Base-by-base conservation (phyloP, 129 eudicot genomes). In the Cynara cardunculus region DNA sequence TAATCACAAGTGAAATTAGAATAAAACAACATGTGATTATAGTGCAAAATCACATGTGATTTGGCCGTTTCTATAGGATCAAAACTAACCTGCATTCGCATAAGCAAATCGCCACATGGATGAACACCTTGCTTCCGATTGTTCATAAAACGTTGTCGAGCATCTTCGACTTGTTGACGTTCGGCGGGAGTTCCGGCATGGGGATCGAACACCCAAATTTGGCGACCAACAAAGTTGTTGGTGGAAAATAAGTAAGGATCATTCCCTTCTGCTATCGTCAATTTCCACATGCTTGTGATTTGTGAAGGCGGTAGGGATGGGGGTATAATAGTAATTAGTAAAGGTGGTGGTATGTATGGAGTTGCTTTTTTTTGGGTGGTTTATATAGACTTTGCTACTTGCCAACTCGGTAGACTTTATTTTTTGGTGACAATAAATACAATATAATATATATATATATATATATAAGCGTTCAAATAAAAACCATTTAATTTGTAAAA, bases 151-250 rank as follows among this genome's bases (percentile, higher is more conserved):
- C 69, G 35, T 5, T 86, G 81, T 0, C 94, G 92, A 7, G 91
- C 97, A 53, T 82, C 87, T 75, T 92, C 86, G 8, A 89, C 84
- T 35, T 80, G 81, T 62, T 78, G 81, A 19, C 88, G 81, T 35
- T 92, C 94, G 34, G 78, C 84, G 0, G 66, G 87, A 1, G 91
- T 87, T 11, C 94, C 97, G 2, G 77, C 94, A 26, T 85, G 66
- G 5, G 90, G 90, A 35, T 87, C 94, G n/a, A 71, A 91, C 72
- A 87, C 97, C 97, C 97, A 91, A 46, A 85, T 87, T 71, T 92
- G 97, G 44, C 92, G 74, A 19, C 97, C 94, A 24, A 89, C 91
- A 62, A 84, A 92, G 61, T 88, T 89, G 83, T 92, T 92, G 37
- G 94, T 92, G 82, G 87, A 86, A 77, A 83, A 92, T 66, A 92